These are phyloP conservation scores for Phaffomyces antillensis DNA, from an alignment of 805 yeast genomes.

Conservation along the genomic window DNA sequence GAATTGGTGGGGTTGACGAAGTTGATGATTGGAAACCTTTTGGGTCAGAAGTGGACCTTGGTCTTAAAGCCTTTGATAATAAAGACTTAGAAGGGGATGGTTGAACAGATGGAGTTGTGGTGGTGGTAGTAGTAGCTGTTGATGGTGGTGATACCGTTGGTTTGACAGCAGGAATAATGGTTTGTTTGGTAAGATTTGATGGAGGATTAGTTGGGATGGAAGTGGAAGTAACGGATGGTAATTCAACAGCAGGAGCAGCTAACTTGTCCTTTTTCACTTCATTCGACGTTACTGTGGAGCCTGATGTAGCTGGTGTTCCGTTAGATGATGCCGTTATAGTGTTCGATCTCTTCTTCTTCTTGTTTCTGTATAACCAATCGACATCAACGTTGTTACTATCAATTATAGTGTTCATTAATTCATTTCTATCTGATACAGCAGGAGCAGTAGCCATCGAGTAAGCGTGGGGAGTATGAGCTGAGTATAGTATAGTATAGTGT, in stretches of 20 bases:
- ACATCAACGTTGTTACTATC: slow-evolving; percentile 42
- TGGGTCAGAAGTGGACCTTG: slow-evolving; percentile 21
- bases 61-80: slow-evolving; percentile 20
- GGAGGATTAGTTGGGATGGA: background rate
- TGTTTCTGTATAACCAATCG: slow-evolving; percentile 82
- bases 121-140: too few relatives aligned
- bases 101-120: background rate
- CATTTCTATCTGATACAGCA: background rate
- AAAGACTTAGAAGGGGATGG: slow-evolving; percentile 7
- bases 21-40: slow-evolving; percentile 1
- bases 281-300: too few relatives aligned
- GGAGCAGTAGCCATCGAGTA: background rate
- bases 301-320: too few relatives aligned
- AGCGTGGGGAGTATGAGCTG: background rate
- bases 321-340: background rate
- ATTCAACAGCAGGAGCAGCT: too few relatives aligned
- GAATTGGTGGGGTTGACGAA: background rate
- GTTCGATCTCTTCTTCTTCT: slow-evolving; percentile 34
- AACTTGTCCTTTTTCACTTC: too few relatives aligned
- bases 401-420: background rate
- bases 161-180: background rate
- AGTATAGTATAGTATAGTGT: background rate
- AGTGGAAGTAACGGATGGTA: background rate
- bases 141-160: background rate
- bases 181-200: background rate